Percentiles rank a stretch among this genome's conserved stretches.
Conservation (phyloP, 2,329 filamentous ascomycete genomes). For the Blumeriella jaapii region DNA sequence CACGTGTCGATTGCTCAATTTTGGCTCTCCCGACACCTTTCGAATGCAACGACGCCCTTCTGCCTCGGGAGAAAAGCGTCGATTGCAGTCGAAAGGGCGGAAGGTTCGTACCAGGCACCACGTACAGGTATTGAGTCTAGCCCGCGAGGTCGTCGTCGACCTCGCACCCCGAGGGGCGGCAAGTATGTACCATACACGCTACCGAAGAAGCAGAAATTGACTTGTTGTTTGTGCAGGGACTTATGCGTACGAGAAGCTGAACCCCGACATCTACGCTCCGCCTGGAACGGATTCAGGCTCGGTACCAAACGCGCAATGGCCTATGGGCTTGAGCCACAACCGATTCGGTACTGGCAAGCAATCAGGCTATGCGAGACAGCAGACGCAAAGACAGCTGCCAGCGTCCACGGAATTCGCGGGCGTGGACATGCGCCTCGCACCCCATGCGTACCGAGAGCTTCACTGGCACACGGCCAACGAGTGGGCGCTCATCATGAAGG, state of each 20-base stretch:
- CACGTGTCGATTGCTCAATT: no score
- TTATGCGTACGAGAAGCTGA: constrained; percentile 39
- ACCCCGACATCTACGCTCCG: constrained; percentile 42
- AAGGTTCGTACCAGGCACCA: no score
- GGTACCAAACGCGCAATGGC: constrained; percentile 40
- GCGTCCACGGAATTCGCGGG: constrained; percentile 38
- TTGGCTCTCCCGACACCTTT: no score
- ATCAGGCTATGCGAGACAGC: constrained; percentile 45
- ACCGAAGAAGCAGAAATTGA: neutral
- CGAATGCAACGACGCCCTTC: no score
- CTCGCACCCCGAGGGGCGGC: no score
- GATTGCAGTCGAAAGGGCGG: no score
- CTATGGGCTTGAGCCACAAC: constrained; percentile 40
- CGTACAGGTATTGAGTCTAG: no score
- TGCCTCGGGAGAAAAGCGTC: no score
- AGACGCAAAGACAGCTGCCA: constrained; percentile 41
- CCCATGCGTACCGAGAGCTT: constrained; percentile 47
- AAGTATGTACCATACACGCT: no score
- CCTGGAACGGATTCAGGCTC: constrained; percentile 41
- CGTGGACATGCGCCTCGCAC: constrained; percentile 47
- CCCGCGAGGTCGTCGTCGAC: no score
- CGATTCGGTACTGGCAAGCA: constrained; percentile 27
- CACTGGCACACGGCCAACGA: constrained; percentile 49
- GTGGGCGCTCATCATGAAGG: constrained; percentile 43
- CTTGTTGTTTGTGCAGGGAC: constrained; percentile 29